A percentile compares a stretch with the other conserved stretches of the same genome.
Evolutionary conservation across 192 early-diverging fungal species (phyloP).

Genomic region (Entomortierella beljakovae): DNA sequence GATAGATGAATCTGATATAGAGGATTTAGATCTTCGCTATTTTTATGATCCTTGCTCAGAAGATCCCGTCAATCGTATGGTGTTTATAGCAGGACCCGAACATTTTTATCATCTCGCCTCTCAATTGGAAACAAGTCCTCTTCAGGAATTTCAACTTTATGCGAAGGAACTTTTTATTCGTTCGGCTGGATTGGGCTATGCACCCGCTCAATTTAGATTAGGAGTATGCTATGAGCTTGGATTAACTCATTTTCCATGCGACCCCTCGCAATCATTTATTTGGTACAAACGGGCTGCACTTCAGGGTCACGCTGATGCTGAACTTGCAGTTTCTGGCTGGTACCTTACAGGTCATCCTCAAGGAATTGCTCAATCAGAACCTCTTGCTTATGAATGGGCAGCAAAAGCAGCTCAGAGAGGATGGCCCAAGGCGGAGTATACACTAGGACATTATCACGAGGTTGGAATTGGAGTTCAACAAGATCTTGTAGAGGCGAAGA

Average conservation of each 20-base stretch:
- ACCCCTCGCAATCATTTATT: slow-evolving; percentile 60
- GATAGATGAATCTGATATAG: background rate
- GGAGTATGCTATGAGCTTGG: slow-evolving; percentile 71
- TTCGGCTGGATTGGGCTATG: slow-evolving; percentile 69
- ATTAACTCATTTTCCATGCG: slow-evolving; percentile 57
- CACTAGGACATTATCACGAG: slow-evolving; percentile 48
- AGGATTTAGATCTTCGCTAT: slow-evolving; percentile 25
- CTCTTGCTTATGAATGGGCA: slow-evolving; percentile 46
- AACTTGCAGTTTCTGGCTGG: slow-evolving; percentile 69
- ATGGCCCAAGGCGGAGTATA: slow-evolving; percentile 53
- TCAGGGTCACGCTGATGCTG: slow-evolving; percentile 73
- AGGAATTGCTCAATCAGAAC: slow-evolving; percentile 63
- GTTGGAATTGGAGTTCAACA: slow-evolving; percentile 45
- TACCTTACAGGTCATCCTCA: slow-evolving; percentile 67
- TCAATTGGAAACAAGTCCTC: slow-evolving; percentile 41
- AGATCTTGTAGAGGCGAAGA: slow-evolving; percentile 32
- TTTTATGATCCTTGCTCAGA: slow-evolving; percentile 24
- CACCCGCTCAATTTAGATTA: slow-evolving; percentile 65
- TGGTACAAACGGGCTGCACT: slow-evolving; percentile 74
- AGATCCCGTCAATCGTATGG: slow-evolving; percentile 21
- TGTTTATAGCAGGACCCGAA: slow-evolving; percentile 40
- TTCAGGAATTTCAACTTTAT: slow-evolving; percentile 49
- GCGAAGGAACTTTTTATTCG: slow-evolving; percentile 67
- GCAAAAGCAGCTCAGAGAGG: slow-evolving; percentile 38
- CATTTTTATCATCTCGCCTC: slow-evolving; percentile 47